Conservation (phyloP, 169 alveolate genomes). For the Cryptosporidium tyzzeri region DNA sequence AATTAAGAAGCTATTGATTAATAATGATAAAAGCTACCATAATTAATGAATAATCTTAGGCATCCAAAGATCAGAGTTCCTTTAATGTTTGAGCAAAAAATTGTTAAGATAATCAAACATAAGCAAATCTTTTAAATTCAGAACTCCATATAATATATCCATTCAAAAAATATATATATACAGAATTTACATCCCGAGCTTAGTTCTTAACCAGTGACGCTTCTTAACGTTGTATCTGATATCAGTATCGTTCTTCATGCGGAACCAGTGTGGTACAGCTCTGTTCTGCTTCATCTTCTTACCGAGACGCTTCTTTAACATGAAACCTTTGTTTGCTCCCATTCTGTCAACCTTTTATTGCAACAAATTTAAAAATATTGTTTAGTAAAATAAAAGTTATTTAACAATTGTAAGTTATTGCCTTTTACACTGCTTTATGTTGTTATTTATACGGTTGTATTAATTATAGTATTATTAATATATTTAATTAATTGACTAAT, state of each 20-base stretch:
- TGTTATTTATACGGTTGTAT: background rate
- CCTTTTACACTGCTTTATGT: background rate
- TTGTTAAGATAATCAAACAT: background rate
- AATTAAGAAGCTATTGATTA: conserved; percentile 14
- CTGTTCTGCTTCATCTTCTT: conserved; percentile 88
- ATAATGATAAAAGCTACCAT: background rate
- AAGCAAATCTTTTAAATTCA: background rate
- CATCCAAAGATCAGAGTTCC: background rate
- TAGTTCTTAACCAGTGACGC: conserved; percentile 91
- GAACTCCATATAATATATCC: conserved; percentile 20
- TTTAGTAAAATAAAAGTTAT: background rate
- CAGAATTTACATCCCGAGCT: conserved; percentile 81
- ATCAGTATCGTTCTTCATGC: conserved; percentile 86
- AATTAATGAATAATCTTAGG: background rate
- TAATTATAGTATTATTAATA: background rate
- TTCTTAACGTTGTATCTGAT: conserved; percentile 89
- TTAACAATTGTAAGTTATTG: background rate
- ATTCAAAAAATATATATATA: conserved; percentile 9
- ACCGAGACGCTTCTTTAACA: conserved; percentile 85
- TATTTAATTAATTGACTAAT: background rate
- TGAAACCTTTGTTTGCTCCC: conserved; percentile 86
- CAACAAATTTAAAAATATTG: background rate
- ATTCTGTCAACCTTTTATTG: conserved; percentile 21
- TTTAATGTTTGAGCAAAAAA: background rate
- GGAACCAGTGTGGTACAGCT: conserved; percentile 90